Conservation (phyloP, 257 asterid species). For the Petunia secreta region DNA sequence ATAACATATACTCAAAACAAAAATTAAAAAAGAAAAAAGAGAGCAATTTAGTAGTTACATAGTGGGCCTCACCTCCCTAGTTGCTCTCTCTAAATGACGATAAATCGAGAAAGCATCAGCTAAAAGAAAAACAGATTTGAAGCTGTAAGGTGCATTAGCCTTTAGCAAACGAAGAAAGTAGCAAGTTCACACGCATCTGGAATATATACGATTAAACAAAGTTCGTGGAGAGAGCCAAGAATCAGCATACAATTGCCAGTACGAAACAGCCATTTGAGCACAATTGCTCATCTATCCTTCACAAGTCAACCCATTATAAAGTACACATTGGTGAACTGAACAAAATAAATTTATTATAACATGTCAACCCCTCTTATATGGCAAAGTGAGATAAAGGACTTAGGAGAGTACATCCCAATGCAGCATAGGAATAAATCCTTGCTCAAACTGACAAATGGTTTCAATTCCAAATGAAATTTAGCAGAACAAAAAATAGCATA, state of each 20-base stretch:
- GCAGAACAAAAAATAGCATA: neutral
- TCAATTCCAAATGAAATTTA: neutral
- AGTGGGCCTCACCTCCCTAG: too few relatives aligned
- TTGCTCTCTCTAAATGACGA: neutral
- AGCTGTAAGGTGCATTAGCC: neutral
- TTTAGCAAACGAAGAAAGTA: neutral
- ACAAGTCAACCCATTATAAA: neutral
- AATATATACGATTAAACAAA: neutral
- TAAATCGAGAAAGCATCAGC: neutral
- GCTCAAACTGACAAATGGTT: constrained; percentile 9
- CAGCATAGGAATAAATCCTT: neutral
- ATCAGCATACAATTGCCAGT: neutral
- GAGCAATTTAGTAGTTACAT: too few relatives aligned
- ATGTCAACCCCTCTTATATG: neutral
- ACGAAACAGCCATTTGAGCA: neutral
- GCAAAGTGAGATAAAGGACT: constrained; percentile 8
- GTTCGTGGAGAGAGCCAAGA: neutral
- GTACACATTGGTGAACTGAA: neutral
- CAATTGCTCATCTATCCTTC: neutral
- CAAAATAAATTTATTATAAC: neutral
- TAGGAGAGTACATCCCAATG: neutral
- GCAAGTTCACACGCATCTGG: neutral
- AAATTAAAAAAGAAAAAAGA: too few relatives aligned
- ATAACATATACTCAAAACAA: too few relatives aligned
- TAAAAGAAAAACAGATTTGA: neutral